These are phyloP conservation scores for Annona cherimola DNA, from an alignment of 164 flowering plant genomes.

Conservation along the genomic window DNA sequence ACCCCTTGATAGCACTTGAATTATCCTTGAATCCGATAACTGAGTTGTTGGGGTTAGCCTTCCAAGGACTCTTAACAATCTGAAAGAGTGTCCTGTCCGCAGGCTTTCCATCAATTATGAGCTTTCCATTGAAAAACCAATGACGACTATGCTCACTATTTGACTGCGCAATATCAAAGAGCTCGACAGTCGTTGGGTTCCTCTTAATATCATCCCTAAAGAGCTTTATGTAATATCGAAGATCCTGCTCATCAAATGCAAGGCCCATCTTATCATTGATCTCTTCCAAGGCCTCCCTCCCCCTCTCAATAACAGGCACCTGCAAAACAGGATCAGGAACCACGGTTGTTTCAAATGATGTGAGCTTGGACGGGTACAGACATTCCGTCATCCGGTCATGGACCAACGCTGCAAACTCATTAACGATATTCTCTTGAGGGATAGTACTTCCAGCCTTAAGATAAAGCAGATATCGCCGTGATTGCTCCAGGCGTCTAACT, in stretches of 20 bases:
- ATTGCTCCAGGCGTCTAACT: conserved; percentile 73
- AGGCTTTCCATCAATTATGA: conserved; percentile 71
- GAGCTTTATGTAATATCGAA: conserved; percentile 71
- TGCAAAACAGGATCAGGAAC: conserved; percentile 63
- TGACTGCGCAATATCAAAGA: conserved; percentile 95
- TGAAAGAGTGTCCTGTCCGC: conserved; percentile 71
- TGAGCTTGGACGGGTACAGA: conserved; percentile 55
- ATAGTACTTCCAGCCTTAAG: conserved; percentile 28
- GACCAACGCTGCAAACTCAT: conserved; percentile 73
- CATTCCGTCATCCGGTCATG: conserved; percentile 96
- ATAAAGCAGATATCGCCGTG: conserved; percentile 70
- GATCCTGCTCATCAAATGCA: conserved; percentile 93
- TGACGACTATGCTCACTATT: conserved; percentile 96
- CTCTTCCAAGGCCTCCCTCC: conserved; percentile 75
- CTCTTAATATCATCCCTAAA: conserved; percentile 82
- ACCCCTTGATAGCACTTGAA: conserved; percentile 91
- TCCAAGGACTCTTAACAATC: conserved; percentile 82
- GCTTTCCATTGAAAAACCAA: conserved; percentile 93
- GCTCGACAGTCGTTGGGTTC: conserved; percentile 83
- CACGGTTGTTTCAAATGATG: conserved; percentile 57
- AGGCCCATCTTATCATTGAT: conserved; percentile 85
- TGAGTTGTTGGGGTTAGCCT: conserved; percentile 86
- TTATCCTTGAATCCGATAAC: conserved; percentile 96
- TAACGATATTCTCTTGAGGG: conserved; percentile 40
- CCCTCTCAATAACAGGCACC: conserved; percentile 81